These are phyloP conservation scores for Amanita jacksonii DNA, from an alignment of 768 basidiomycete species.

Conservation along the genomic window DNA sequence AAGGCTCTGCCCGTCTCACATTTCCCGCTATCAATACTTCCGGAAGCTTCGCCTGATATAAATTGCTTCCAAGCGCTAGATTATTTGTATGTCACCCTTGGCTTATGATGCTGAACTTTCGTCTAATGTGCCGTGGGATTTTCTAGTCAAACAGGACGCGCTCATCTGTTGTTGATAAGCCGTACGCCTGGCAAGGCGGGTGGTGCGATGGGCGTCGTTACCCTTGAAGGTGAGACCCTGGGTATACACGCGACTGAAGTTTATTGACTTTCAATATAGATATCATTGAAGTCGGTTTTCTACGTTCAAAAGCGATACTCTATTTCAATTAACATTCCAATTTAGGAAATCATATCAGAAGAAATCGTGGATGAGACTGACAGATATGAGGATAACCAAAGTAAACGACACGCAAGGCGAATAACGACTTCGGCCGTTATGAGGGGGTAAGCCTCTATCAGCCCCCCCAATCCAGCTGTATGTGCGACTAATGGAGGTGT, in stretches of 20 bases:
- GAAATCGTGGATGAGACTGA: conserved; percentile 97
- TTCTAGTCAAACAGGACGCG: conserved; percentile 87
- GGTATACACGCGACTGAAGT: neutral
- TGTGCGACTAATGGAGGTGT: neutral
- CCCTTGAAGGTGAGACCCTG: conserved; percentile 66
- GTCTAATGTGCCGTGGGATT: too few relatives aligned
- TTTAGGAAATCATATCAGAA: conserved; percentile 86
- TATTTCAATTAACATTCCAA: too few relatives aligned
- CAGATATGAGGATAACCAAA: conserved; percentile 78
- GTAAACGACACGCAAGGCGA: conserved; percentile 64
- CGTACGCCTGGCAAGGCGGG: conserved; percentile 72
- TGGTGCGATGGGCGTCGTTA: conserved; percentile 87
- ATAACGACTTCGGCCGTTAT: conserved; percentile 67
- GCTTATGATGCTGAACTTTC: too few relatives aligned
- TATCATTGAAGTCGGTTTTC: conserved; percentile 54
- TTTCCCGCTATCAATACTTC: conserved; percentile 75
- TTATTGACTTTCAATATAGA: conserved; percentile 30
- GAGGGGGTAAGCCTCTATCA: conserved; percentile 46
- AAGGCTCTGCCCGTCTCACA: conserved; percentile 61
- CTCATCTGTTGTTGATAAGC: conserved; percentile 83
- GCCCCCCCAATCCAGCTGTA: too few relatives aligned
- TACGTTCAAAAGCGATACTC: neutral
- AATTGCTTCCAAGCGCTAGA: conserved; percentile 94
- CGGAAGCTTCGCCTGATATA: conserved; percentile 81
- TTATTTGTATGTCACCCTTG: conserved; percentile 54